A percentile compares a stretch with the other conserved stretches of the same genome.
Evolutionary conservation across 1,284 basidiomycete species (phyloP).

Genomic region (Moesziomyces parantarcticus): DNA sequence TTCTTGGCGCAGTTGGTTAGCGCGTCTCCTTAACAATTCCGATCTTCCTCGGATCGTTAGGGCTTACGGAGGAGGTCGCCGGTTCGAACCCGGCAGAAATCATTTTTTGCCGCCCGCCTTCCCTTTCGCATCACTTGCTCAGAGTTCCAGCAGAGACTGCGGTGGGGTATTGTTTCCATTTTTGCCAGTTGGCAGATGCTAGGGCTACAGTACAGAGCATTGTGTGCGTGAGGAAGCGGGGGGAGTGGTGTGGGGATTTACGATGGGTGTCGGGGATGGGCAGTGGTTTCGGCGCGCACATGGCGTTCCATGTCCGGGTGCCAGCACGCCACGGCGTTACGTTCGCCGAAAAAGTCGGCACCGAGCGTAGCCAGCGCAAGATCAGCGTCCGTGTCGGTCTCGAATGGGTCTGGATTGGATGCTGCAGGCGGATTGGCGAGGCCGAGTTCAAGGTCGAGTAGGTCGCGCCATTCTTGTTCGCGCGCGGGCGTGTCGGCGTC

Average conservation of each 20-base stretch:
- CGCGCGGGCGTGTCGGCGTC: background rate
- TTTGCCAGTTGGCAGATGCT: no score
- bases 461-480: conserved; percentile 40
- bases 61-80: conserved; percentile 54
- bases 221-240: no score
- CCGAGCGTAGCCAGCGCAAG: conserved; percentile 19
- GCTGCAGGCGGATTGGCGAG: conserved; percentile 3
- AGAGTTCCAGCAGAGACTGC: no score
- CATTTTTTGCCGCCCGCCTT: conserved; percentile 37
- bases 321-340: conserved; percentile 42
- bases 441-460: conserved; percentile 46
- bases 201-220: no score
- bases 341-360: conserved; percentile 43
- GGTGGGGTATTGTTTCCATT: no score
- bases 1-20: conserved; percentile 58
- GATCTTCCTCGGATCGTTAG: conserved; percentile 37
- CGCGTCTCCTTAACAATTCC: conserved; percentile 55
- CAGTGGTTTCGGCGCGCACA: conserved; percentile 15
- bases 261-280: conserved; percentile 2
- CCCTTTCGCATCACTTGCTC: background rate
- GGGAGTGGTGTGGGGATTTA: background rate
- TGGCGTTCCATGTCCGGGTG: conserved; percentile 36
- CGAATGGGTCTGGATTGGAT: background rate
- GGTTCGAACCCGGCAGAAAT: conserved; percentile 57
- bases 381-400: background rate